Evolutionary conservation across 2,329 filamentous ascomycete species (phyloP).

Genomic region (Stagonosporopsis rhizophila): DNA sequence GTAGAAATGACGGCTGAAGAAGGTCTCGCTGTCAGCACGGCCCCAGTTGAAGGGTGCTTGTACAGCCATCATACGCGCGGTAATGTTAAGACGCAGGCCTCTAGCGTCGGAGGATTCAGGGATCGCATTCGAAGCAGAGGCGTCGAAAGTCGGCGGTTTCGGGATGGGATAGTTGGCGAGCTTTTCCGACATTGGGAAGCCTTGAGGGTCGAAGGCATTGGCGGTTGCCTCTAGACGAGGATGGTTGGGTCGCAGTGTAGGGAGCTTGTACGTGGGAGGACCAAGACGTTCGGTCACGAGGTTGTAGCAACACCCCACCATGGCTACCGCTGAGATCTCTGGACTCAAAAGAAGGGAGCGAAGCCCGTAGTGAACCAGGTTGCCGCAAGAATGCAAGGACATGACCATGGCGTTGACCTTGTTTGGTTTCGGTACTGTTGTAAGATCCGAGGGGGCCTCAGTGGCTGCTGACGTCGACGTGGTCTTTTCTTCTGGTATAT

Average conservation of each 20-base stretch:
- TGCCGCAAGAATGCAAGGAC: conserved; percentile 96
- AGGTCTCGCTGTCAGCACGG: conserved; percentile 76
- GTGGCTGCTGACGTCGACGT: conserved; percentile 30
- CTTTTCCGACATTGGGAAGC: conserved; percentile 87
- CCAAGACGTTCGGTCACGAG: conserved; percentile 89
- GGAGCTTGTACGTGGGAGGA: conserved; percentile 84
- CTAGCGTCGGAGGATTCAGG: conserved; percentile 10
- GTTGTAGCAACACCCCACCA: conserved; percentile 99
- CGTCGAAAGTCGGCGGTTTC: background rate
- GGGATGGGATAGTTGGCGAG: conserved; percentile 60
- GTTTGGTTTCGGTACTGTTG: conserved; percentile 37
- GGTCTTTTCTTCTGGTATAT: conserved; percentile 34
- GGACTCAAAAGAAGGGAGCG: conserved; percentile 85
- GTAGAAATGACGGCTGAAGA: conserved; percentile 94
- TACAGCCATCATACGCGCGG: conserved; percentile 96
- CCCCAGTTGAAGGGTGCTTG: conserved; percentile 96
- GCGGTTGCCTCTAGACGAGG: conserved; percentile 72
- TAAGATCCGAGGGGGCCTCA: conserved; percentile 34
- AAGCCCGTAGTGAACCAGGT: conserved; percentile 93
- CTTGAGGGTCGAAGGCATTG: conserved; percentile 80
- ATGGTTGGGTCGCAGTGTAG: conserved; percentile 77
- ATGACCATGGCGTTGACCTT: conserved; percentile 75
- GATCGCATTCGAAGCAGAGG: background rate
- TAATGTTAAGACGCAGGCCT: conserved; percentile 92
- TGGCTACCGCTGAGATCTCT: conserved; percentile 85